Evolutionary conservation across 495 filamentous ascomycete species (phyloP).

Genomic region (Hyaloscypha bicolor): DNA sequence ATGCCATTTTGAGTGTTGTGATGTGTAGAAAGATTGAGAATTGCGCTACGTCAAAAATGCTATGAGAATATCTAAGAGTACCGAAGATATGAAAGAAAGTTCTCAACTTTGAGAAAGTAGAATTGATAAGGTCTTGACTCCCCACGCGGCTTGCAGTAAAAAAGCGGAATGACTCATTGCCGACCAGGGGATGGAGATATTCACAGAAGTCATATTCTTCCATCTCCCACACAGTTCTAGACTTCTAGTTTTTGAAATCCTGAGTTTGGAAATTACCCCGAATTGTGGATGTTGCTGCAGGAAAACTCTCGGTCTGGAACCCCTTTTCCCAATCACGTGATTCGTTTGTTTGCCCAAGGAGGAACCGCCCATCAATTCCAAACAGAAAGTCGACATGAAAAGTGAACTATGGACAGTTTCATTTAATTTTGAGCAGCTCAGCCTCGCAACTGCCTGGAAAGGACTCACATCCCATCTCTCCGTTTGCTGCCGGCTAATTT

Average conservation of each 20-base stretch:
- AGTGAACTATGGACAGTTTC: too few relatives aligned
- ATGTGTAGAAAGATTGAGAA: not conserved
- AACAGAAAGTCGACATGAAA: too few relatives aligned
- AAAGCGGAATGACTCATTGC: not conserved
- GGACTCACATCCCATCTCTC: not conserved
- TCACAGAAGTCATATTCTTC: not conserved
- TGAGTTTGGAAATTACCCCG: not conserved
- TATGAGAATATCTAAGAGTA: not conserved
- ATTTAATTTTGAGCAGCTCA: too few relatives aligned
- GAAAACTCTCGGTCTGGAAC: not conserved
- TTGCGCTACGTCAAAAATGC: not conserved
- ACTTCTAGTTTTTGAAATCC: not conserved
- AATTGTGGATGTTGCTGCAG: not conserved
- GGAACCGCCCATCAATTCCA: too few relatives aligned
- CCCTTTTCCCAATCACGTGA: not conserved
- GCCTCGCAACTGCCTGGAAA: not conserved
- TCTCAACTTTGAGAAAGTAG: not conserved
- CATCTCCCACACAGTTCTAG: not conserved
- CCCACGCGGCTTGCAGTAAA: not conserved
- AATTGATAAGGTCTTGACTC: not conserved
- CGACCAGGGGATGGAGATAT: not conserved
- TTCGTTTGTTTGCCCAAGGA: not conserved
- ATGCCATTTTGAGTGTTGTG: constrained; percentile 24
- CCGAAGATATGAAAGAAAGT: not conserved
- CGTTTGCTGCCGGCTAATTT: constrained; percentile 3